phyloP scores from a whole-genome alignment of 2,329 filamentous ascomycete species.

The Leptosphaerulina australis region DNA sequence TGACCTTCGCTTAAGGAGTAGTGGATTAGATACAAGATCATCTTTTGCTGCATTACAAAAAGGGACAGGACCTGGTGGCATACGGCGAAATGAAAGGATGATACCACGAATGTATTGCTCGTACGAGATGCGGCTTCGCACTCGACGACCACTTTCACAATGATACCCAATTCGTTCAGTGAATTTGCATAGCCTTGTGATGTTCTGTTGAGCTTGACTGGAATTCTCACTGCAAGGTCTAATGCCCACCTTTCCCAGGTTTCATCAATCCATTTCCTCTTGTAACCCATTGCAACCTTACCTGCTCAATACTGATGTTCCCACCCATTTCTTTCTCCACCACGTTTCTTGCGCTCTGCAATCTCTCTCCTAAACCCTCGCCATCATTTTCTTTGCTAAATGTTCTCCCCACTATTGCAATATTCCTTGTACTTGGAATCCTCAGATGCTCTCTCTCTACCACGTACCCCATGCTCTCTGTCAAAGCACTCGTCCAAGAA shows the following conservation, averaged over 20 bases:
- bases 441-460: conserved; percentile 84
- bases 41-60: conserved; percentile 46
- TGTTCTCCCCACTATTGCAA: conserved; percentile 73
- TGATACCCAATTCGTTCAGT: conserved; percentile 47
- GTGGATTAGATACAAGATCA: conserved; percentile 29
- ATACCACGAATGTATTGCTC: conserved; percentile 47
- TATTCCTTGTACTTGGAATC: conserved; percentile 91
- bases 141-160: conserved; percentile 41
- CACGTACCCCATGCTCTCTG: conserved; percentile 72
- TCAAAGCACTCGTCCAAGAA: conserved; percentile 74
- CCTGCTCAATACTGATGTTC: conserved; percentile 47
- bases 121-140: conserved; percentile 33
- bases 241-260: conserved; percentile 53
- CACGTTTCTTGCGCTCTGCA: conserved; percentile 66
- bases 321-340: conserved; percentile 60
- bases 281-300: conserved; percentile 59
- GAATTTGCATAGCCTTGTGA: conserved; percentile 7
- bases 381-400: conserved; percentile 46
- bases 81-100: conserved; percentile 48
- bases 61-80: conserved; percentile 41
- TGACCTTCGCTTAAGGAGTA: conserved; percentile 30
- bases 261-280: conserved; percentile 56
- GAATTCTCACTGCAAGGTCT: not conserved
- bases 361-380: conserved; percentile 63
- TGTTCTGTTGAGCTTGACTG: not conserved